These are phyloP conservation scores for Acarospora socialis DNA, from an alignment of 2,329 filamentous ascomycete species.

Conservation along the genomic window DNA sequence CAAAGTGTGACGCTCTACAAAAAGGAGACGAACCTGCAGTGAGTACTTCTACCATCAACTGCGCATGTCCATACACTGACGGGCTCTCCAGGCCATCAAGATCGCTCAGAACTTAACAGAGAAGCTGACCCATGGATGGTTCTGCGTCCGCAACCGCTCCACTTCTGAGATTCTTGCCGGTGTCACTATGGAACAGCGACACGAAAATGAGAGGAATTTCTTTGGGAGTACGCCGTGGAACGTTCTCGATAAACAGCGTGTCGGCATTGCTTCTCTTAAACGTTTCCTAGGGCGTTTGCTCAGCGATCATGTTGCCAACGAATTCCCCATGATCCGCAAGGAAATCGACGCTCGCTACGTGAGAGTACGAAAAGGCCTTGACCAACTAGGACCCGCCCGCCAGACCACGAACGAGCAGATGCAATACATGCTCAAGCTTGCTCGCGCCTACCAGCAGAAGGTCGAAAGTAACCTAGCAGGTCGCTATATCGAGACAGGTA, in stretches of 20 bases:
- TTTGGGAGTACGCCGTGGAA: slow-evolving; percentile 26
- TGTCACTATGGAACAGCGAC: slow-evolving; percentile 14
- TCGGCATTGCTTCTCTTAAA: slow-evolving; percentile 29
- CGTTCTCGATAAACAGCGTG: slow-evolving; percentile 22
- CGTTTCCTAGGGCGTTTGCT: slow-evolving; percentile 29
- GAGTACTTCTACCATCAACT: no score
- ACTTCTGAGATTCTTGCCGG: slow-evolving; percentile 17
- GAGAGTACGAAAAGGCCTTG: slow-evolving; percentile 4
- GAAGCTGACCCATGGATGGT: slow-evolving; percentile 20
- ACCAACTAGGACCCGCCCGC: slow-evolving; percentile 22
- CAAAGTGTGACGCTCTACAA: slow-evolving; percentile 44
- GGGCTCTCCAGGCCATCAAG: no score
- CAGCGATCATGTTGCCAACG: slow-evolving; percentile 27
- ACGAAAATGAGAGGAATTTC: slow-evolving; percentile 23
- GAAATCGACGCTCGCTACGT: neutral
- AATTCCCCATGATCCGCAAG: slow-evolving; percentile 30
- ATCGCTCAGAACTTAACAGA: slow-evolving; percentile 17
- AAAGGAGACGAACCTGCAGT: slow-evolving; percentile 19
- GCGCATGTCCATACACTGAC: no score
- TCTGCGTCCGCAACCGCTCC: slow-evolving; percentile 21
- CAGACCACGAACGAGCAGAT: slow-evolving; percentile 23
- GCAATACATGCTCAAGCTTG: slow-evolving; percentile 25
- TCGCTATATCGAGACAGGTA: no score
- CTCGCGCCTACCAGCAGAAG: slow-evolving; percentile 27
- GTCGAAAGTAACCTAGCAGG: no score